phyloP scores from a whole-genome alignment of 768 basidiomycete genomes.

The Tremella fuciformis region DNA sequence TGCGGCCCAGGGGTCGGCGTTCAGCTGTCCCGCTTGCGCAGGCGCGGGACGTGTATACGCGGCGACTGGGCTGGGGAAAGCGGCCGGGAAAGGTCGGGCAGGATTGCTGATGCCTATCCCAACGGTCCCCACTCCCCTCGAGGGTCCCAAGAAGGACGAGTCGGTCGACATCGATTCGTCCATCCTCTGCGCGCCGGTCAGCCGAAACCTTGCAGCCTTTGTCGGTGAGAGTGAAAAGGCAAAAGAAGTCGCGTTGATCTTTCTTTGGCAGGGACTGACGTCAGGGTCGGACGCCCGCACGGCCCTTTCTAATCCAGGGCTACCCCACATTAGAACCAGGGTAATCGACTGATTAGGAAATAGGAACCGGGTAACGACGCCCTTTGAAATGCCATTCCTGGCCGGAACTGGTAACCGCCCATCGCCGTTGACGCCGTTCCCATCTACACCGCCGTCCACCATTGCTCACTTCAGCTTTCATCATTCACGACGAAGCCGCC shows the following conservation, averaged over 20 bases:
- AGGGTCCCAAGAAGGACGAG: neutral
- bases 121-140: neutral
- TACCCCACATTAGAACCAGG: no score
- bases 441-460: neutral
- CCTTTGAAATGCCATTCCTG: neutral
- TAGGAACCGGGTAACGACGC: neutral
- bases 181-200: neutral
- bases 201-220: no score
- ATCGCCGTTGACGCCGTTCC: slow-evolving; percentile 1
- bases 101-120: neutral
- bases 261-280: no score
- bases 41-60: neutral
- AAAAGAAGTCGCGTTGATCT: no score
- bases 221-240: no score
- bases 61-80: neutral
- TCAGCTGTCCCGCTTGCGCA: neutral
- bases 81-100: neutral
- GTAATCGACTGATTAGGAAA: neutral
- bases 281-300: no score
- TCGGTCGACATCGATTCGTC: slow-evolving; percentile 2
- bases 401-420: slow-evolving; percentile 4
- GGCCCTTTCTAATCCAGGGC: slow-evolving; percentile 3
- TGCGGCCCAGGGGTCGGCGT: neutral
- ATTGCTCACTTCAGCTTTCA: neutral
- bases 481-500: neutral